phyloP scores from a whole-genome alignment of 768 basidiomycete species.

The Tricholoma flavovirens region DNA sequence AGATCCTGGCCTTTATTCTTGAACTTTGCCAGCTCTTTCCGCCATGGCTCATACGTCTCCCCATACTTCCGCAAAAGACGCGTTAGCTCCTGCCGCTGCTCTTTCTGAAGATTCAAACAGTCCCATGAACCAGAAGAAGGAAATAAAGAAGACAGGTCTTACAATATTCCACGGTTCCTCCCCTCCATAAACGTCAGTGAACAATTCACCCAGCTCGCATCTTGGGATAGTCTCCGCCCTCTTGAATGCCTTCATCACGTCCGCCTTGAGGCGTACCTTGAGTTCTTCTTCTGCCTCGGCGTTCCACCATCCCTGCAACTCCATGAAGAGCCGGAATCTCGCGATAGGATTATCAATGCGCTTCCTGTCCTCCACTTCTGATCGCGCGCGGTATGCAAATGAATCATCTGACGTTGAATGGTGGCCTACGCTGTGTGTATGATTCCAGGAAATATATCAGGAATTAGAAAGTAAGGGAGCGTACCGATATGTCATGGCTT shows the following conservation, averaged over 20 bases:
- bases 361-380: conserved; percentile 90
- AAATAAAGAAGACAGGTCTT: conserved; percentile 26
- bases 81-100: conserved; percentile 77
- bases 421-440: conserved; percentile 67
- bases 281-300: conserved; percentile 66
- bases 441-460: neutral
- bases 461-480: conserved; percentile 12
- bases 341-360: conserved; percentile 85
- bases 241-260: conserved; percentile 76
- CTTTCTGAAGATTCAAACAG: conserved; percentile 43
- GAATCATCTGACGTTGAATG: conserved; percentile 96
- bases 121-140: neutral
- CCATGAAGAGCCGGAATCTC: conserved; percentile 82
- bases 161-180: conserved; percentile 83
- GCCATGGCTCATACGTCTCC: conserved; percentile 82
- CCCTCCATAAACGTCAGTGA: conserved; percentile 84
- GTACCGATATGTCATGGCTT: conserved; percentile 88
- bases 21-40: conserved; percentile 69
- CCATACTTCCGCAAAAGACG: conserved; percentile 81
- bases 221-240: conserved; percentile 67
- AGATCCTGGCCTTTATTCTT: conserved; percentile 67
- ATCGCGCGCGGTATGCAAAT: conserved; percentile 83
- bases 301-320: conserved; percentile 82
- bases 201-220: conserved; percentile 70
- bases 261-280: conserved; percentile 60